Conservation (phyloP, 2,329 filamentous ascomycete species). For the Hymenoscyphus scutula region DNA sequence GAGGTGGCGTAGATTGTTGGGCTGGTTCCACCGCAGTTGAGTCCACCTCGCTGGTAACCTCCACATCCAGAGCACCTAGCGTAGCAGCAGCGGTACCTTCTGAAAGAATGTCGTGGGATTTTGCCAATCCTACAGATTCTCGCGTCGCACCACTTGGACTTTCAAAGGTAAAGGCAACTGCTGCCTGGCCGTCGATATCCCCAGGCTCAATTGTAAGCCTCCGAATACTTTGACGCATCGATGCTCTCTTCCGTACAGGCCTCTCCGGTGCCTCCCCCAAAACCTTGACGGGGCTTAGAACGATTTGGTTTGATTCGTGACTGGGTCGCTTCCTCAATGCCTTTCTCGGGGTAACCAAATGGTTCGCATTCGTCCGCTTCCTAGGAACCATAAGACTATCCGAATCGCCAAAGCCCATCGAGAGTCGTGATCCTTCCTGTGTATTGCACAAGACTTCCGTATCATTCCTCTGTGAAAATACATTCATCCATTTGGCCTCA, state of each 20-base stretch:
- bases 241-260: slow-evolving; percentile 24
- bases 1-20: too few relatives aligned
- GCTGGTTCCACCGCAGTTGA: too few relatives aligned
- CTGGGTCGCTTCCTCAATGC: slow-evolving; percentile 20
- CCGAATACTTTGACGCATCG: slow-evolving; percentile 26
- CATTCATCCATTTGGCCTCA: slow-evolving; percentile 34
- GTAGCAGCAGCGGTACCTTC: background rate
- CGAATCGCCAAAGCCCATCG: slow-evolving; percentile 9
- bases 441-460: slow-evolving; percentile 3
- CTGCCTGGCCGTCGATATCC: slow-evolving; percentile 7
- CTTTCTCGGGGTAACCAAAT: slow-evolving; percentile 36
- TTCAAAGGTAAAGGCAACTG: slow-evolving; percentile 3
- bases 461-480: slow-evolving; percentile 4
- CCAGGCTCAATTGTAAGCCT: slow-evolving; percentile 14
- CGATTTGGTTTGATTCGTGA: background rate
- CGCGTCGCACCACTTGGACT: background rate
- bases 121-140: background rate
- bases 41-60: too few relatives aligned
- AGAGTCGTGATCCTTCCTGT: slow-evolving; percentile 11
- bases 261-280: slow-evolving; percentile 11
- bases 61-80: too few relatives aligned
- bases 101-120: background rate
- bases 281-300: slow-evolving; percentile 12
- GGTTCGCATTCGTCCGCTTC: slow-evolving; percentile 36
- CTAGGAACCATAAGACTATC: slow-evolving; percentile 30